These are phyloP conservation scores for Ophiostoma sp. DNA, from an alignment of 2,329 filamentous ascomycete species.

Conservation along the genomic window DNA sequence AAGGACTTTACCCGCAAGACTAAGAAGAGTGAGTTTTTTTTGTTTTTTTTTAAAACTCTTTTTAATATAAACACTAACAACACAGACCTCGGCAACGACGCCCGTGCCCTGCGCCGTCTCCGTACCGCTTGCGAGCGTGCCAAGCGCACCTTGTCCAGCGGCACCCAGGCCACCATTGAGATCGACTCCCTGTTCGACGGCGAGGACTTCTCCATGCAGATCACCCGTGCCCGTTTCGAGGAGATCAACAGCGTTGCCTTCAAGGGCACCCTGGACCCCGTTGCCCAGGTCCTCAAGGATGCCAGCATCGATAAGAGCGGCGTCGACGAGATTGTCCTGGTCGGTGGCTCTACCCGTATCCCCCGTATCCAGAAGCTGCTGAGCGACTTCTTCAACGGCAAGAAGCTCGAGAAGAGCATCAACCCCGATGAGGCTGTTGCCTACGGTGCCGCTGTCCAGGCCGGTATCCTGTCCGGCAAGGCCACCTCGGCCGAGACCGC, in stretches of 20 bases:
- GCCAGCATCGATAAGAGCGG: conserved; percentile 78
- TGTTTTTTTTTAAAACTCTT: not conserved
- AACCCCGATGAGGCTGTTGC: conserved; percentile 99
- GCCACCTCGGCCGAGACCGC: conserved; percentile 90
- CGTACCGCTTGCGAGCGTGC: conserved; percentile 98
- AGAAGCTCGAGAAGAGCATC: conserved; percentile 99
- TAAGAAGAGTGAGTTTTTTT: conserved; percentile 23
- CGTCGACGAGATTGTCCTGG: conserved; percentile 97
- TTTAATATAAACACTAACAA: not conserved
- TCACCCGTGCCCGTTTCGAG: conserved; percentile 98
- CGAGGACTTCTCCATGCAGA: conserved; percentile 93
- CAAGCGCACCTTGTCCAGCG: conserved; percentile 97
- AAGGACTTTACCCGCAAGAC: conserved; percentile 58
- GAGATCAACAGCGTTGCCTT: conserved; percentile 96
- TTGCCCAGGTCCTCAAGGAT: conserved; percentile 95
- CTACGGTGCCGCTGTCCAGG: conserved; percentile 97
- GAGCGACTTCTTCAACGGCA: conserved; percentile 97
- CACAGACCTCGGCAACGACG: conserved; percentile 59
- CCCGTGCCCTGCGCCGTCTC: conserved; percentile 91
- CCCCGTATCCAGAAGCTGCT: conserved; percentile 98
- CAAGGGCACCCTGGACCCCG: conserved; percentile 86
- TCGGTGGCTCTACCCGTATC: conserved; percentile 98
- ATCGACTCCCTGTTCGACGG: conserved; percentile 98
- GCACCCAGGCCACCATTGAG: conserved; percentile 94
- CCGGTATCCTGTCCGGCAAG: conserved; percentile 89